These are phyloP conservation scores for Candida schatavii DNA, from an alignment of 805 yeast species.

Conservation along the genomic window DNA sequence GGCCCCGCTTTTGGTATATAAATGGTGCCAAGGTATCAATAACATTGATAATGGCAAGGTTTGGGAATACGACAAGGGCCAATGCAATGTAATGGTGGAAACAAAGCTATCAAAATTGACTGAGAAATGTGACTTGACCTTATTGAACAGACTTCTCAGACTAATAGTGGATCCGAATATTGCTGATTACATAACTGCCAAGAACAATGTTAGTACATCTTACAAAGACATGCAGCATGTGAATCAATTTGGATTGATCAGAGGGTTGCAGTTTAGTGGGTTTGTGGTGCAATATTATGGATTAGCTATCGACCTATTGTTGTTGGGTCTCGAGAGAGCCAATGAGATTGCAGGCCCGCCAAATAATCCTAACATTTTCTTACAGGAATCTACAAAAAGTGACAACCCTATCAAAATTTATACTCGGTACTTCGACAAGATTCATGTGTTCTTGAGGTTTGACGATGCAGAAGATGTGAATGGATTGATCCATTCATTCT, in stretches of 20 bases:
- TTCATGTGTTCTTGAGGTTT: constrained; percentile 78
- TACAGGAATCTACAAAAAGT: constrained; percentile 58
- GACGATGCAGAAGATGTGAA: constrained; percentile 62
- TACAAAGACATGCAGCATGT: constrained; percentile 95
- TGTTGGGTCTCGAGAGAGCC: constrained; percentile 86
- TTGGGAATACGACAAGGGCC: constrained; percentile 77
- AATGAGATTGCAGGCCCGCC: constrained; percentile 80
- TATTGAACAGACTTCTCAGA: constrained; percentile 76
- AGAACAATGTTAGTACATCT: constrained; percentile 75
- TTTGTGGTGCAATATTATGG: constrained; percentile 92
- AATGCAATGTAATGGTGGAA: constrained; percentile 81
- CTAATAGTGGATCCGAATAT: constrained; percentile 83
- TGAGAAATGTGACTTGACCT: constrained; percentile 85
- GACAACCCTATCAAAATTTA: constrained; percentile 78
- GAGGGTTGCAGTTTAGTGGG: constrained; percentile 89
- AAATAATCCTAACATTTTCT: constrained; percentile 67
- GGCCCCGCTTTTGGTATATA: constrained; percentile 86
- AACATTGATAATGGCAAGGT: constrained; percentile 56
- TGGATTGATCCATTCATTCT: constrained; percentile 69
- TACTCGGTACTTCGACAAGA: constrained; percentile 77
- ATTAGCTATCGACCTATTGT: constrained; percentile 71
- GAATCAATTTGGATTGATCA: constrained; percentile 80
- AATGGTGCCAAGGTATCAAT: constrained; percentile 91
- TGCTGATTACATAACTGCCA: constrained; percentile 93
- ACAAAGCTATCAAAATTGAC: constrained; percentile 66